A percentile compares a stretch with the other conserved stretches of the same genome.
Conservation (phyloP, 768 basidiomycete species). For the Sarcodon sp. region DNA sequence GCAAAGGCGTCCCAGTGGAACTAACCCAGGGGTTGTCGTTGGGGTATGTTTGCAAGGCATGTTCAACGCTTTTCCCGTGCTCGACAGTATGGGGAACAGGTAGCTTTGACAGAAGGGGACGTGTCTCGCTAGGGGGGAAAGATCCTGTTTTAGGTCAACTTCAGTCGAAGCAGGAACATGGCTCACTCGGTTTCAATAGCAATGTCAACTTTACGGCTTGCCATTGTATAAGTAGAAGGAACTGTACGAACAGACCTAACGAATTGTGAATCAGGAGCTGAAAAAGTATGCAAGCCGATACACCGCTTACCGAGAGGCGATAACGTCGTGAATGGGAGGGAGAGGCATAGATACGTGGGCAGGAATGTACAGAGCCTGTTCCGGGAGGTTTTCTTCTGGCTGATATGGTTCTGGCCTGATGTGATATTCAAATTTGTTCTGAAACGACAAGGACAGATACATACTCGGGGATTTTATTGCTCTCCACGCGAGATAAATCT, state of each 20-base stretch:
- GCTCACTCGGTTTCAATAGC: slow-evolving; percentile 10
- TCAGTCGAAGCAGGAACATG: background rate
- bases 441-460: slow-evolving; percentile 4
- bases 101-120: slow-evolving; percentile 33
- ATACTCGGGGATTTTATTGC: slow-evolving; percentile 20
- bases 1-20: slow-evolving; percentile 12
- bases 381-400: background rate
- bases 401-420: background rate
- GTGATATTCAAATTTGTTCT: background rate
- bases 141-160: background rate
- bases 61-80: slow-evolving; percentile 8
- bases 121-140: slow-evolving; percentile 29
- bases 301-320: slow-evolving; percentile 17
- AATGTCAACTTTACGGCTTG: slow-evolving; percentile 8
- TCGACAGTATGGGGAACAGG: slow-evolving; percentile 14
- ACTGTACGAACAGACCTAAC: slow-evolving; percentile 7
- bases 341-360: slow-evolving; percentile 26
- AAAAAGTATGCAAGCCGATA: slow-evolving; percentile 16
- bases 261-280: background rate
- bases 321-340: slow-evolving; percentile 27
- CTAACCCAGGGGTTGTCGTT: slow-evolving; percentile 8
- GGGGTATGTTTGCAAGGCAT: background rate
- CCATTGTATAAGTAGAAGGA: slow-evolving; percentile 9
- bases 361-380: slow-evolving; percentile 4
- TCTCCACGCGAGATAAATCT: slow-evolving; percentile 14